Base-by-base conservation (phyloP, 225 moss, liverwort and hornwort genomes). In the Thuidium tamariscinum region DNA sequence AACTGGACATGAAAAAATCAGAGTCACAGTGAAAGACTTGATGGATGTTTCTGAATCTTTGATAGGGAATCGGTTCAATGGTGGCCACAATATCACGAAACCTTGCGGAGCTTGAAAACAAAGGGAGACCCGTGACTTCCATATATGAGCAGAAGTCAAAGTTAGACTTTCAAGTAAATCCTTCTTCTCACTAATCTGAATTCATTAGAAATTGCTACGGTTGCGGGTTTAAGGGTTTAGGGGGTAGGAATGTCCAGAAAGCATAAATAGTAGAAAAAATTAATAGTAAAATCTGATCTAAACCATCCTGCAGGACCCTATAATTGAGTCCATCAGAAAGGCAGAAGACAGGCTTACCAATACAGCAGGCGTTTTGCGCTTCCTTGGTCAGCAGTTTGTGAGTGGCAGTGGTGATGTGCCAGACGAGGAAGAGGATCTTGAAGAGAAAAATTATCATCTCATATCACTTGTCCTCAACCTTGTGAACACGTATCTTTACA, bases 21-120 rank as follows among this genome's bases (percentile, higher is more conserved):
- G 55, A 76, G 82, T 56, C 7, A 49, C 61, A 30, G 19, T 80
- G 81, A 20, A 65, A 36, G 55, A 44, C 44, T 2, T 54, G n/a
- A 84, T 74, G 29, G 15, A 57, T 59, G 20, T 8, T 60, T 81
- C 59, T 82, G 64, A 74, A 73, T 34, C 26, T 65, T 82, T 87
- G 85, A 66, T 90, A 98, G 98, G 98, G 98, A 59, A 96, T 98
- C 48, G 98, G 94, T 88, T 95, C 98, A 67, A 96, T 98, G 95
- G 98, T 98, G 65, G 98, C 94, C 42, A 95, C 98, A 27, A 91
- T 98, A 83, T 92, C 95, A 85, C 96, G 95, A 52, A 96, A 95
- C 85, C 94, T 98, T 83, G 94, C 91, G 56, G 96, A 98, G 96
- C 93, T 98, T 34, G 92, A 92, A 82, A 95, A 91, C 81, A 82